Percentiles rank a stretch among this genome's conserved stretches.
These are phyloP conservation scores for Ustilago crameri DNA, from an alignment of 1,284 basidiomycete species.

Conservation along the genomic window DNA sequence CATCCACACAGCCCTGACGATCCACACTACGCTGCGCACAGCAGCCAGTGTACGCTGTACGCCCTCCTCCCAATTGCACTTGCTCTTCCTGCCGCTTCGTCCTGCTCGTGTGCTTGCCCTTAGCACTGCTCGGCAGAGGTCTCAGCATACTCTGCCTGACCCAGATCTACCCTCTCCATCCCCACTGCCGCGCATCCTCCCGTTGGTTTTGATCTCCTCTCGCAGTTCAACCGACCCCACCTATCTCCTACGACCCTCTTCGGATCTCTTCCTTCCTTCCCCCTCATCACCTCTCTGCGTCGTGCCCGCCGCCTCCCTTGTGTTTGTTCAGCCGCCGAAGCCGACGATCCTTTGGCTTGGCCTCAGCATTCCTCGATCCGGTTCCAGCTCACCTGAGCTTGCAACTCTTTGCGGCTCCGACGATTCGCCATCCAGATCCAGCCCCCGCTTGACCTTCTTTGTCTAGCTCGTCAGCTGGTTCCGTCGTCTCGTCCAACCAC, in stretches of 20 bases:
- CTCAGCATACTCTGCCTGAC: neutral
- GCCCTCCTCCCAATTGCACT: neutral
- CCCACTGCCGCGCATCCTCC: neutral
- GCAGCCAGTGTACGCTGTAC: neutral
- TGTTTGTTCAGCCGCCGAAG: slow-evolving; percentile 38
- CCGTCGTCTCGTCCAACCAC: slow-evolving; percentile 5
- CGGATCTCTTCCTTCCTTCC: neutral
- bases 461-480: neutral
- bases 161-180: neutral
- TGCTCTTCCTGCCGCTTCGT: neutral
- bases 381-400: slow-evolving; percentile 30
- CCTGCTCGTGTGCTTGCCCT: neutral
- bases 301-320: slow-evolving; percentile 5
- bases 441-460: neutral
- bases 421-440: neutral
- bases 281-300: too few species aligned
- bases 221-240: neutral
- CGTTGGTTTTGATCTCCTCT: neutral
- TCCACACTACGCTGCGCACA: neutral
- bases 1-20: neutral
- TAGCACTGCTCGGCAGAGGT: neutral
- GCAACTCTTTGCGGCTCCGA: neutral
- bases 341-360: slow-evolving; percentile 29
- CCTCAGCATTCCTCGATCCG: slow-evolving; percentile 30
- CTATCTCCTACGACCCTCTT: neutral